Evolutionary conservation across 768 basidiomycete species (phyloP).

Genomic region (Cubamyces sp.): DNA sequence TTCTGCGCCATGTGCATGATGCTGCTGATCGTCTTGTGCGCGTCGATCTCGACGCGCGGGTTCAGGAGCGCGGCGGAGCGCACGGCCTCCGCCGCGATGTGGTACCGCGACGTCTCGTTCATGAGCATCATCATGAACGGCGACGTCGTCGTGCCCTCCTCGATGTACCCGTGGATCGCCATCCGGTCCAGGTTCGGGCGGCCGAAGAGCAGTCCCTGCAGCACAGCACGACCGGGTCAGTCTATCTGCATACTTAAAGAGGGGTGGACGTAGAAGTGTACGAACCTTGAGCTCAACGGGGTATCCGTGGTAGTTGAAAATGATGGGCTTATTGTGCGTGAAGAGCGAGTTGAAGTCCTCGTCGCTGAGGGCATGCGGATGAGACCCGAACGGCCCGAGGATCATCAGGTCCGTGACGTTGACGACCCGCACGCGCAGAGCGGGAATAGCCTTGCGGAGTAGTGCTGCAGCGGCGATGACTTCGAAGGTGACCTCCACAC

Average conservation of each 20-base stretch:
- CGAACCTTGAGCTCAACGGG: constrained; percentile 65
- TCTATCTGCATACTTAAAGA: too few relatives aligned
- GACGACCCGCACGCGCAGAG: constrained; percentile 81
- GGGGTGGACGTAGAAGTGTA: not conserved
- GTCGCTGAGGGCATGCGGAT: constrained; percentile 73
- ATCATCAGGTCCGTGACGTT: constrained; percentile 93
- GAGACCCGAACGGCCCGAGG: constrained; percentile 64
- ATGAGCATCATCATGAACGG: constrained; percentile 87
- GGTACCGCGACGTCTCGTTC: constrained; percentile 69
- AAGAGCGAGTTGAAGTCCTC: constrained; percentile 72
- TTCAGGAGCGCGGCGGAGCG: constrained; percentile 57
- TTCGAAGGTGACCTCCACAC: constrained; percentile 88
- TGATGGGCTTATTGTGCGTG: constrained; percentile 66
- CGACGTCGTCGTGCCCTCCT: constrained; percentile 81
- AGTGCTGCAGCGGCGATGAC: constrained; percentile 85
- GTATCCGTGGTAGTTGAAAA: constrained; percentile 88
- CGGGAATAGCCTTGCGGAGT: constrained; percentile 68
- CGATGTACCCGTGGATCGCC: constrained; percentile 64
- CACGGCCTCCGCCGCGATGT: constrained; percentile 65
- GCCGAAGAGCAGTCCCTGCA: constrained; percentile 56
- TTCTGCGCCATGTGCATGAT: constrained; percentile 64
- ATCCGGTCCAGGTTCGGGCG: constrained; percentile 53
- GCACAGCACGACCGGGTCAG: too few relatives aligned
- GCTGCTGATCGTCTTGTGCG: constrained; percentile 59
- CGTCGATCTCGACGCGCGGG: constrained; percentile 54